Base-by-base conservation (phyloP, 169 alveolate genomes). In the Eimeria acervulina region DNA sequence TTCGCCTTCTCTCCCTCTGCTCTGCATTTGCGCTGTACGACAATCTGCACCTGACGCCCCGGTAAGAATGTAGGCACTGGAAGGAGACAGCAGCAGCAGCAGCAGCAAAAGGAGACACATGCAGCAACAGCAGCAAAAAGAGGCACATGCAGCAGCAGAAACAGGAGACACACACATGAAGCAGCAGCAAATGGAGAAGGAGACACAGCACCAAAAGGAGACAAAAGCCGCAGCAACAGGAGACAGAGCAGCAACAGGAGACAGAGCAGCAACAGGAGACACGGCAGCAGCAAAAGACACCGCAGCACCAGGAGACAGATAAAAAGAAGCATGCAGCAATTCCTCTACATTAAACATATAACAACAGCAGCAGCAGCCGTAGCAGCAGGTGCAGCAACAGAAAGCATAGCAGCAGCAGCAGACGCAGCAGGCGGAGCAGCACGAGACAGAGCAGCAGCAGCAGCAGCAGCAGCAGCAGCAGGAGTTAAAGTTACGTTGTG, bases 41-140 rank as follows among this genome's bases (percentile, higher is more conserved):
- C 21, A 28, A 87, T 40, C n/a, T 87, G 63, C 44, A 87, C 81
- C 68, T 87, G 94, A n/a, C 94, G 94, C 15, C 94, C 94, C 42
- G 94, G 63, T 13, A 87, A 70, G 40, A 87, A 87, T 28, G 84
- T 59, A 15, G 72, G 44, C 47, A 55, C 94, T 87, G 84, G 28
- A 51, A 23, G 21, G 68, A 17, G n/a, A 26, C 80, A 68, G 28
- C 80, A 26, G 52, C 85, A 74, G 52, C 85, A 38, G n/a, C n/a
- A n/a, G n/a, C n/a, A n/a, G n/a, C n/a, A n/a, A n/a, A n/a, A n/a
- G n/a, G n/a, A n/a, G n/a, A n/a, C n/a, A n/a, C n/a, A n/a, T n/a
- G n/a, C n/a, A n/a, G n/a, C n/a, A n/a, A n/a, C n/a, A n/a, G n/a
- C n/a, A n/a, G n/a, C n/a, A n/a, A n/a, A n/a, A n/a, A n/a, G n/a